Evolutionary conservation across 139 green algal genomes (phyloP).

Genomic region (Volvox reticuliferus): DNA sequence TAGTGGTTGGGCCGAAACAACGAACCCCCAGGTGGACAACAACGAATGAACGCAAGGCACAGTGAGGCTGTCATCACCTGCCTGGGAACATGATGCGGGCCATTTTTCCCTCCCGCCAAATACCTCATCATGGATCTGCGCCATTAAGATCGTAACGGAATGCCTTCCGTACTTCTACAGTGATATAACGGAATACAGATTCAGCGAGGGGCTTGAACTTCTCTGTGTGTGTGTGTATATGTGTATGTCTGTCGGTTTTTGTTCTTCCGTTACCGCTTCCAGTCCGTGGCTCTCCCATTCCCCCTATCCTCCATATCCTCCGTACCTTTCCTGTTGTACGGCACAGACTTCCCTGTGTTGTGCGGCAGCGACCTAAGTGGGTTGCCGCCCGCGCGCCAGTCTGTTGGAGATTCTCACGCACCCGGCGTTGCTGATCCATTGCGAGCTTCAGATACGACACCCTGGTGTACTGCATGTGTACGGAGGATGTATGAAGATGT

Average conservation of each 20-base stretch:
- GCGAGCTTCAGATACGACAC: conserved; percentile 52
- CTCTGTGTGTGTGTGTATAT: neutral
- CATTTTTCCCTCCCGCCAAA: too few relatives aligned
- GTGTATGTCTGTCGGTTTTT: neutral
- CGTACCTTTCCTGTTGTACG: neutral
- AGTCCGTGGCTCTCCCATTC: neutral
- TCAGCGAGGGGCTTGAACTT: neutral
- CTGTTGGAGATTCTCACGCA: conserved; percentile 53
- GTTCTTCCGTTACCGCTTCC: neutral
- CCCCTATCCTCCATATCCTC: neutral
- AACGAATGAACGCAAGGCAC: too few relatives aligned
- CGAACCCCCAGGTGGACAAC: too few relatives aligned
- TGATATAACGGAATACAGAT: too few relatives aligned
- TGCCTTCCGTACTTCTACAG: too few relatives aligned
- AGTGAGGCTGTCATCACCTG: too few relatives aligned
- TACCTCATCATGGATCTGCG: too few relatives aligned
- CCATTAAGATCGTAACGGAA: too few relatives aligned
- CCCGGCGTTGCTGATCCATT: conserved; percentile 51
- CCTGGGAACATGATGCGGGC: too few relatives aligned
- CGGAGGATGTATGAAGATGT: too few relatives aligned
- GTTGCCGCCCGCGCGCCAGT: conserved; percentile 36
- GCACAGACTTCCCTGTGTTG: conserved; percentile 50
- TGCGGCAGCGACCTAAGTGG: conserved; percentile 43
- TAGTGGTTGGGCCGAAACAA: too few relatives aligned
- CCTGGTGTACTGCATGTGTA: too few relatives aligned